phyloP scores from a whole-genome alignment of 2,329 filamentous ascomycete species.

The Atkinsonella texensis region DNA sequence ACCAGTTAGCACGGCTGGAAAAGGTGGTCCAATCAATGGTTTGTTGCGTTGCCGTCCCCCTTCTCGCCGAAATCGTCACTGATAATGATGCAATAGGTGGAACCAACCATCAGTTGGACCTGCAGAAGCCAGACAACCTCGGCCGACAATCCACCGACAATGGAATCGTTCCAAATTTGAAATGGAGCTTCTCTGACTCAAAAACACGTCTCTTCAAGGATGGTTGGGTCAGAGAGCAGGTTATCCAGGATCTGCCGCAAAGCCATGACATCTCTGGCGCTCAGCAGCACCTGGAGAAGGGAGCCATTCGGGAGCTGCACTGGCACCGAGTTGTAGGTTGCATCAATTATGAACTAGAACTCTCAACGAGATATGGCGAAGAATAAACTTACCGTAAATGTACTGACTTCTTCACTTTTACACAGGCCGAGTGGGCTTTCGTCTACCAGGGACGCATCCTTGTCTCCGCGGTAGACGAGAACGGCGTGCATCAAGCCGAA shows the following conservation, averaged over 20 bases:
- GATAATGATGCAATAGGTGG: constrained; percentile 33
- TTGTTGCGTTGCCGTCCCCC: constrained; percentile 10
- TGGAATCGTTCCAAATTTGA: constrained; percentile 53
- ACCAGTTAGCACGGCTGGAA: constrained; percentile 43
- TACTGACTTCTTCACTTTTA: not conserved
- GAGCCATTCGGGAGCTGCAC: constrained; percentile 52
- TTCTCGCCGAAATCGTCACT: constrained; percentile 34
- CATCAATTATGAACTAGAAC: not conserved
- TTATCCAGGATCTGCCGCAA: constrained; percentile 52
- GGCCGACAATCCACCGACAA: constrained; percentile 49
- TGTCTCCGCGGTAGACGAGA: constrained; percentile 49
- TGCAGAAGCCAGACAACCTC: constrained; percentile 52
- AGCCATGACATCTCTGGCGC: constrained; percentile 56
- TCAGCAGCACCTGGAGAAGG: constrained; percentile 56
- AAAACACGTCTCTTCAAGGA: constrained; percentile 49
- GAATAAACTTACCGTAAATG: not conserved
- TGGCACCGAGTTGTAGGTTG: constrained; percentile 53
- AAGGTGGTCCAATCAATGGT: constrained; percentile 48
- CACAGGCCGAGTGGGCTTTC: constrained; percentile 55
- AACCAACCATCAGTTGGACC: constrained; percentile 48
- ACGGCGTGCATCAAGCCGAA: constrained; percentile 42
- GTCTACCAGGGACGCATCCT: constrained; percentile 45
- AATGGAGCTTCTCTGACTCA: constrained; percentile 59
- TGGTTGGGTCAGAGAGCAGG: constrained; percentile 55
- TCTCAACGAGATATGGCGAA: too few relatives aligned